Base-by-base conservation (phyloP, 1,139 yeast species). In the Blastobotrys ciferrii region DNA sequence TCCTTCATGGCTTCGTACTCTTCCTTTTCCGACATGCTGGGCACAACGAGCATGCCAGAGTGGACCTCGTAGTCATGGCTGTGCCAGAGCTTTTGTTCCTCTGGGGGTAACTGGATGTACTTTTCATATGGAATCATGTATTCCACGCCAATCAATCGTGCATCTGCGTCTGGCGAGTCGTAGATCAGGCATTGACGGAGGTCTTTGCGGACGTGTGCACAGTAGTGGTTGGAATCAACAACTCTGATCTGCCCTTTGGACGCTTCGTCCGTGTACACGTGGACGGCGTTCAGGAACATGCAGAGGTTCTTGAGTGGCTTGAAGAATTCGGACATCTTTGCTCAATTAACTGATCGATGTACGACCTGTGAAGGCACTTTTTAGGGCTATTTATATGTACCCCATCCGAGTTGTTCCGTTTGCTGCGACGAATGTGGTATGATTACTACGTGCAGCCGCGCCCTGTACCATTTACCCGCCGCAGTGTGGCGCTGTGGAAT, bases 41-140 rank as follows among this genome's bases (percentile, higher is more conserved):
- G 42, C 42, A 38, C 13, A 30, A 38, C 23, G 6, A 38, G 31
- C 30, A 23, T 23, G 11, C 42, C 42, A 23, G 42, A 38, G 6
- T 38, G 19, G 14, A 38, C 42, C 18, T 38, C 30, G 18, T 18
- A 38, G 31, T 38, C 18, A 17, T 38, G 42, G 18, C 31, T 19
- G 13, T 38, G 42, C 42, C 42, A 38, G 12, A 38, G 42, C 31
- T 38, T 38, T 14, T 38, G 42, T 23, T 38, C 42, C 12, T 38
- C 42, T 12, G 15, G 15, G 5, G 42, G 31, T 5, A 23, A 9
- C 28, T 23, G 28, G 28, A 23, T 9, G 28, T 23, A 23, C 28
- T 23, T 23, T 23, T 23, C 28, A 12, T 38, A 11, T 11, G 42
- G 42, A 12, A 38, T 17, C 42, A 38, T 38, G 42, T 38, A 38